Evolutionary conservation across 805 yeast genomes (phyloP).

Genomic region (Kodamaea leandrae): DNA sequence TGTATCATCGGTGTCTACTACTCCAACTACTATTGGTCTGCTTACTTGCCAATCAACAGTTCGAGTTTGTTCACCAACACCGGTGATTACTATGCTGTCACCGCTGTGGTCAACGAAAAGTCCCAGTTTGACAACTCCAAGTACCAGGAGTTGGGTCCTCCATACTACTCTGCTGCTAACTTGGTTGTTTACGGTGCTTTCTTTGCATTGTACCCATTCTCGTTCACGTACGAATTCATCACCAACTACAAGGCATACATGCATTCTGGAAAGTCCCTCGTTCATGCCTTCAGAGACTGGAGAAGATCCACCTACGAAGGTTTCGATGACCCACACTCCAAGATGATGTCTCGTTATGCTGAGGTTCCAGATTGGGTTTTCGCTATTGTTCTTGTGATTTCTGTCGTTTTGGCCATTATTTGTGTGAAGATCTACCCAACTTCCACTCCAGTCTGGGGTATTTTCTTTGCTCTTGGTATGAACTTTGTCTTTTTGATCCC

Average conservation of each 20-base stretch:
- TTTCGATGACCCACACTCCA: slow-evolving; percentile 30
- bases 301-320: slow-evolving; percentile 29
- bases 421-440: slow-evolving; percentile 31
- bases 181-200: slow-evolving; percentile 21
- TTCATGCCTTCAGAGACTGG: slow-evolving; percentile 16
- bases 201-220: slow-evolving; percentile 24
- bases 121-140: slow-evolving; percentile 14
- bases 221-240: slow-evolving; percentile 19
- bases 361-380: slow-evolving; percentile 37
- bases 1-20: slow-evolving; percentile 26
- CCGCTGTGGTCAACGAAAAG: slow-evolving; percentile 4
- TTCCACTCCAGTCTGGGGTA: slow-evolving; percentile 36
- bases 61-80: slow-evolving; percentile 23
- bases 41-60: slow-evolving; percentile 25
- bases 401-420: slow-evolving; percentile 30
- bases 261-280: slow-evolving; percentile 14
- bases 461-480: slow-evolving; percentile 32
- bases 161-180: slow-evolving; percentile 23
- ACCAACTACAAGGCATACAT: slow-evolving; percentile 15
- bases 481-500: slow-evolving; percentile 34
- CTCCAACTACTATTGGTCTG: slow-evolving; percentile 28
- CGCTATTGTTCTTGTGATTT: slow-evolving; percentile 22
- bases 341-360: slow-evolving; percentile 30
- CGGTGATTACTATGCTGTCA: slow-evolving; percentile 22
- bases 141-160: slow-evolving; percentile 19